Conservation (phyloP, 257 asterid species). For the Penstemon barbatus region DNA sequence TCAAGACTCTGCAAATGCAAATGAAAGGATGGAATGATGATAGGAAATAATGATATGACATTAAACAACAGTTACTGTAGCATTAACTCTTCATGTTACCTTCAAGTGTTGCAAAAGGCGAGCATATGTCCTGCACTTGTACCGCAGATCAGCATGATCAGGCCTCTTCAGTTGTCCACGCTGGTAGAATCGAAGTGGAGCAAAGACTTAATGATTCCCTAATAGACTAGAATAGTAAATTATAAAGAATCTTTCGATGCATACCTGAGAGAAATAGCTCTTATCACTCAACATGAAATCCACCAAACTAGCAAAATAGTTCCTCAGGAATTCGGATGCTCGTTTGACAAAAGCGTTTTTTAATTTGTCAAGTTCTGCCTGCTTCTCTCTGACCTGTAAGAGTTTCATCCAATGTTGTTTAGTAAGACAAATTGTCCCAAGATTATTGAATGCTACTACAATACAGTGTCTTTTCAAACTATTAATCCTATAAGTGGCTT, state of each 20-base stretch:
- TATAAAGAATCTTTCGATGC: constrained; percentile 24
- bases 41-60: constrained; percentile 19
- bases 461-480: neutral
- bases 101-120: constrained; percentile 95
- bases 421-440: constrained; percentile 25
- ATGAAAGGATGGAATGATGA: constrained; percentile 18
- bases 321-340: constrained; percentile 88
- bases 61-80: constrained; percentile 17
- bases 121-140: constrained; percentile 95
- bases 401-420: constrained; percentile 27
- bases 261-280: constrained; percentile 95
- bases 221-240: constrained; percentile 24
- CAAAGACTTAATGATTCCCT: constrained; percentile 6
- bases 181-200: constrained; percentile 48
- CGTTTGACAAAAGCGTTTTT: constrained; percentile 73
- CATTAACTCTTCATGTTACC: constrained; percentile 46
- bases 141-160: constrained; percentile 95
- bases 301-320: constrained; percentile 88
- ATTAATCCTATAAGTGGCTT: constrained; percentile 1
- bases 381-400: constrained; percentile 86
- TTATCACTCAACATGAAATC: constrained; percentile 97
- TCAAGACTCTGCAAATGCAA: constrained; percentile 75
- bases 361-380: constrained; percentile 76
- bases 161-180: constrained; percentile 97
- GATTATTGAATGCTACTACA: constrained; percentile 15